Conservation (phyloP, 768 basidiomycete genomes). For the Auriscalpium microsporum region DNA sequence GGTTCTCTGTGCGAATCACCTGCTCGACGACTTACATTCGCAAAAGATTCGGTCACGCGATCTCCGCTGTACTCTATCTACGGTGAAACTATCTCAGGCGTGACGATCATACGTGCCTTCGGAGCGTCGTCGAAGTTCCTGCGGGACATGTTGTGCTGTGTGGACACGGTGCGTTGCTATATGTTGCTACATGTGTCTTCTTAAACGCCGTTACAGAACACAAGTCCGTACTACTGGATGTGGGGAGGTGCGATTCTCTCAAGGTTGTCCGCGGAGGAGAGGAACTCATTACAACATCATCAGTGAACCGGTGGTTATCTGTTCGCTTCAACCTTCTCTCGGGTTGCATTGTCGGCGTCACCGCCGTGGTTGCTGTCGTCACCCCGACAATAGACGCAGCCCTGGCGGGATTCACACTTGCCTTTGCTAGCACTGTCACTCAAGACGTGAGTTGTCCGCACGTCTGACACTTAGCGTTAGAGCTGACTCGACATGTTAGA, state of each 20-base stretch:
- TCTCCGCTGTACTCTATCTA: slow-evolving; percentile 45
- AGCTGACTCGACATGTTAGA: slow-evolving; percentile 20
- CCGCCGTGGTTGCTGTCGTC: slow-evolving; percentile 56
- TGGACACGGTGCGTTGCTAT: slow-evolving; percentile 56
- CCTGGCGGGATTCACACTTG: slow-evolving; percentile 77
- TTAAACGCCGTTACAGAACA: slow-evolving; percentile 28
- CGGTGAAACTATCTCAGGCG: slow-evolving; percentile 44
- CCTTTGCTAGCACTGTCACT: slow-evolving; percentile 74
- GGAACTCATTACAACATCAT: slow-evolving; percentile 3
- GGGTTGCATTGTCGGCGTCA: slow-evolving; percentile 61
- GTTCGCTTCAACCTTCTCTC: slow-evolving; percentile 82
- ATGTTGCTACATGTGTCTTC: neutral
- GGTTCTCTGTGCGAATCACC: too few relatives aligned
- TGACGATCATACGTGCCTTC: slow-evolving; percentile 65
- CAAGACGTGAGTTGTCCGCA: slow-evolving; percentile 41
- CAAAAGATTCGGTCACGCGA: slow-evolving; percentile 33
- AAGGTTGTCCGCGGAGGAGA: neutral
- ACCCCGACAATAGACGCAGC: slow-evolving; percentile 71
- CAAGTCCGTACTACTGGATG: slow-evolving; percentile 84
- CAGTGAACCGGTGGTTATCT: slow-evolving; percentile 87
- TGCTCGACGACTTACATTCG: neutral
- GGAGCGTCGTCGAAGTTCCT: slow-evolving; percentile 83
- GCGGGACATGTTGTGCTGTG: slow-evolving; percentile 74
- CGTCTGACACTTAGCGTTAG: neutral
- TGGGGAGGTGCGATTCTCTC: slow-evolving; percentile 56